These are phyloP conservation scores for Lepidium aucheri DNA, from an alignment of 345 rosid genomes.

Conservation along the genomic window DNA sequence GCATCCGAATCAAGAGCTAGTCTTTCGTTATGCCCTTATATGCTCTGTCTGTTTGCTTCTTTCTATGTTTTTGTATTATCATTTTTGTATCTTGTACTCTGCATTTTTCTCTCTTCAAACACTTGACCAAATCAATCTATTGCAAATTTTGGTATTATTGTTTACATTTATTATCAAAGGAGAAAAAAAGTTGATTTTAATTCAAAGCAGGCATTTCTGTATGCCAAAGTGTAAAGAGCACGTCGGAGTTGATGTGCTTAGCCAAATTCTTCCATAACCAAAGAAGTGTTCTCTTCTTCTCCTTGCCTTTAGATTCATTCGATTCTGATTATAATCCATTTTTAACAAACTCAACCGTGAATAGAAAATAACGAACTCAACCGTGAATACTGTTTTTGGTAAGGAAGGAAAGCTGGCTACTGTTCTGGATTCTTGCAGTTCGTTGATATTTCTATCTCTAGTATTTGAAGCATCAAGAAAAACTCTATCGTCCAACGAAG, in stretches of 20 bases:
- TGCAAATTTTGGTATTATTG: constrained; percentile 6
- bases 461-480: too few species aligned
- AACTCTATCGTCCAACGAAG: too few species aligned
- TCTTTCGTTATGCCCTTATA: background rate
- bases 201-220: background rate
- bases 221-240: background rate
- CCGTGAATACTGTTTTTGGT: too few species aligned
- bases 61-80: background rate
- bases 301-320: background rate
- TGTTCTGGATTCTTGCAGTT: too few species aligned
- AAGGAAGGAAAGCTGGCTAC: too few species aligned
- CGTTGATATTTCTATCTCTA: too few species aligned
- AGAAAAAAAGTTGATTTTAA: background rate
- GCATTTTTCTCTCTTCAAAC: background rate
- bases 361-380: too few species aligned
- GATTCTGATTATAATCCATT: background rate
- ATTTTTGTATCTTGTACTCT: background rate
- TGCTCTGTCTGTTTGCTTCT: background rate
- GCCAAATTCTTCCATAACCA: background rate
- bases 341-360: too few species aligned
- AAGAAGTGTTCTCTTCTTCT: background rate
- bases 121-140: background rate
- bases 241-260: background rate
- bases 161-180: background rate
- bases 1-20: constrained; percentile 49